Evolutionary conservation across 495 filamentous ascomycete species (phyloP).

Genomic region (Penicillium canariense): DNA sequence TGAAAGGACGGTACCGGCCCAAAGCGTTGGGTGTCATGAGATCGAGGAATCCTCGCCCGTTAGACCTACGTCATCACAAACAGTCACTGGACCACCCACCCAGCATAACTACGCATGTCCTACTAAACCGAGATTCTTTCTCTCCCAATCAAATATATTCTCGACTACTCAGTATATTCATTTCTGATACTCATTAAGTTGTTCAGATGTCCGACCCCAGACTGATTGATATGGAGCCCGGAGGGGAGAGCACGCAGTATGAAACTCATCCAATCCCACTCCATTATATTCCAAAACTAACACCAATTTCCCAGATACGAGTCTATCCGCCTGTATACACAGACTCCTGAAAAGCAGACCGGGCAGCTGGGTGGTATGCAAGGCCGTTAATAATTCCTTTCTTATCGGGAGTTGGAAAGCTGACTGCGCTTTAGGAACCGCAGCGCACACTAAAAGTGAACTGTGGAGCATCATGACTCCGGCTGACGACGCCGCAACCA

Average conservation of each 20-base stretch:
- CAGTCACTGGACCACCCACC: constrained; percentile 14
- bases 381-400: neutral
- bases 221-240: constrained; percentile 60
- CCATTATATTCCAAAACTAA: neutral
- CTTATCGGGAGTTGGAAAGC: neutral
- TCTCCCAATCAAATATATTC: neutral
- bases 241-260: constrained; percentile 63
- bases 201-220: constrained; percentile 34
- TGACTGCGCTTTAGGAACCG: constrained; percentile 16
- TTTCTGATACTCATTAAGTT: neutral
- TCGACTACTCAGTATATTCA: neutral
- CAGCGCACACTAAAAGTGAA: constrained; percentile 34
- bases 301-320: constrained; percentile 52
- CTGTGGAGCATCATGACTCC: constrained; percentile 14
- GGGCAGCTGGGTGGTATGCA: constrained; percentile 58
- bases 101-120: neutral
- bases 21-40: no score
- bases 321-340: constrained; percentile 48
- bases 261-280: constrained; percentile 1
- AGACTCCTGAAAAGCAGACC: constrained; percentile 50
- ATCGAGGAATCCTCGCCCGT: neutral
- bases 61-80: constrained; percentile 26
- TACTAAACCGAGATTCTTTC: neutral
- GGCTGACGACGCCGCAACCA: constrained; percentile 5
- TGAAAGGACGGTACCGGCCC: neutral